Conservation (phyloP, 768 basidiomycete genomes). For the Termitomyces eurrhizus region DNA sequence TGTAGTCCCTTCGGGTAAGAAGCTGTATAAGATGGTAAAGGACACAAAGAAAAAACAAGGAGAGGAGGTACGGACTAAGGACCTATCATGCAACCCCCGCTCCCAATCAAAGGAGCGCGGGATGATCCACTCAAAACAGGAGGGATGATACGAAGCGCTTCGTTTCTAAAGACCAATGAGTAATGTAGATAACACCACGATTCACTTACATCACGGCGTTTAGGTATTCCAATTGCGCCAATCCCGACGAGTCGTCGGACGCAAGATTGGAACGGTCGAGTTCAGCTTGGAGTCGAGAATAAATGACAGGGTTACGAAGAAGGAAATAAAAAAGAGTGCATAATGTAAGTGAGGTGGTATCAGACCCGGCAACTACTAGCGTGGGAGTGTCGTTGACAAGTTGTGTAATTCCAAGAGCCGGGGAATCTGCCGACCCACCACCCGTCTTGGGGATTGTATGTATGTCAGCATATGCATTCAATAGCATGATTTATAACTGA, state of each 20-base stretch:
- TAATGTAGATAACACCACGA: background rate
- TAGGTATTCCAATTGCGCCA: constrained; percentile 11
- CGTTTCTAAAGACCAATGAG: constrained; percentile 24
- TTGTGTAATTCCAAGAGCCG: constrained; percentile 5
- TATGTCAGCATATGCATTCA: background rate
- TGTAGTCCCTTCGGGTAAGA: constrained; percentile 36
- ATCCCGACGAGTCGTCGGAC: background rate
- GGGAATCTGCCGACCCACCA: background rate
- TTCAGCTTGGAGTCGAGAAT: constrained; percentile 9
- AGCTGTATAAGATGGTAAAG: constrained; percentile 17
- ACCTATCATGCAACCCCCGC: constrained; percentile 14
- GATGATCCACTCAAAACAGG: constrained; percentile 30
- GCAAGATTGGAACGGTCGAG: background rate
- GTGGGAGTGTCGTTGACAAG: constrained; percentile 15
- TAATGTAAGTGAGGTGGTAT: constrained; percentile 15
- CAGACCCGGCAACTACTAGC: constrained; percentile 16
- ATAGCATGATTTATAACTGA: no score
- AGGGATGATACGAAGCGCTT: constrained; percentile 34
- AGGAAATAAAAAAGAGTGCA: constrained; percentile 16
- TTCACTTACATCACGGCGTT: constrained; percentile 32
- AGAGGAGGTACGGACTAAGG: constrained; percentile 11
- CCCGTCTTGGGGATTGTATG: background rate
- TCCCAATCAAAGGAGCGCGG: constrained; percentile 19
- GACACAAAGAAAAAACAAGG: background rate
- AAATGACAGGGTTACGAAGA: constrained; percentile 14